Evolutionary conservation across 306 rosid genomes (phyloP).

Genomic region (Corylus americana): DNA sequence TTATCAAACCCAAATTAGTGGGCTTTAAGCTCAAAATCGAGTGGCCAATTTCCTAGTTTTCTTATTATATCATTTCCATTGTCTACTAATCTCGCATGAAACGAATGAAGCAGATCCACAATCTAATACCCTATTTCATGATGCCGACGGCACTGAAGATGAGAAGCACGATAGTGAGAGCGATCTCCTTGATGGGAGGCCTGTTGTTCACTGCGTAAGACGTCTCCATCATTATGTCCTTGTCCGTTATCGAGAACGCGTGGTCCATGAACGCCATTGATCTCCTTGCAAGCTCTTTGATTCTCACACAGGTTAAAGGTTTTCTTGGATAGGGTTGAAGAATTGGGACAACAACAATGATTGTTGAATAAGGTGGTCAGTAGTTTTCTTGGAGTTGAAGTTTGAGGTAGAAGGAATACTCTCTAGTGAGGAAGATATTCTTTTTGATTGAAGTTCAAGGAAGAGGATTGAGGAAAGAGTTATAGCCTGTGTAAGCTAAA

Average conservation of each 20-base stretch:
- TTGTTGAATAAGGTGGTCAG: too few species aligned
- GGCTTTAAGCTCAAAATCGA: too few species aligned
- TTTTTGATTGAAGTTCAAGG: too few species aligned
- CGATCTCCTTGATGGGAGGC: conserved; percentile 93
- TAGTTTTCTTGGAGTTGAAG: too few species aligned
- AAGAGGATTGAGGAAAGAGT: too few species aligned
- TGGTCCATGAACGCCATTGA: conserved; percentile 85
- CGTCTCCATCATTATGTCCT: conserved; percentile 84
- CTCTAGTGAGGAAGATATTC: too few species aligned
- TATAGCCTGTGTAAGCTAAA: too few species aligned
- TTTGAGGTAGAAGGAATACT: too few species aligned
- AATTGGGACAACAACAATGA: not conserved
- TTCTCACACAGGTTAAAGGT: not conserved
- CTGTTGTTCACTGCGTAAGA: conserved; percentile 76
- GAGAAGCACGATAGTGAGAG: conserved; percentile 84
- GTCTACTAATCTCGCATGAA: too few species aligned
- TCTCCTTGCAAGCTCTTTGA: not conserved
- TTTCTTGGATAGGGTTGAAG: not conserved
- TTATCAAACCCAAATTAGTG: too few species aligned
- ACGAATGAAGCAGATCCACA: not conserved
- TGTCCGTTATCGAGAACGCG: conserved; percentile 91
- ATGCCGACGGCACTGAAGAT: conserved; percentile 76
- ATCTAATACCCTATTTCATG: not conserved
- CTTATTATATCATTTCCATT: too few species aligned
- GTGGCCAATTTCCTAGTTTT: too few species aligned